Conservation (phyloP, 768 basidiomycete genomes). For the Porpolomopsis calyptriformis region DNA sequence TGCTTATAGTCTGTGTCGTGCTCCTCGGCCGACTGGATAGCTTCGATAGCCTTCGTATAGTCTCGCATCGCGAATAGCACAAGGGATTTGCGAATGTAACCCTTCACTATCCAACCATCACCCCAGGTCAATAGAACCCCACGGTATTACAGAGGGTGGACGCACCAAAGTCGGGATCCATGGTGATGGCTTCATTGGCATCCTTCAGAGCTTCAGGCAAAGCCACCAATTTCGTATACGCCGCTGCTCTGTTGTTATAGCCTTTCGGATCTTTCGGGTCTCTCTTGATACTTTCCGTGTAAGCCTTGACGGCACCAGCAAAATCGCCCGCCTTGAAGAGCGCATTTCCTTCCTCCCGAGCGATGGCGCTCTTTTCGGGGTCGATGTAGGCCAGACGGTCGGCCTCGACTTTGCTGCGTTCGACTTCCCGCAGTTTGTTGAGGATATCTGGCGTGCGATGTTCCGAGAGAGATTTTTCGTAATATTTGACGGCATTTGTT, state of each 20-base stretch:
- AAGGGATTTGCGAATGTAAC: constrained; percentile 85
- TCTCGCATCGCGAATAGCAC: constrained; percentile 88
- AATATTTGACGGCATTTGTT: constrained; percentile 75
- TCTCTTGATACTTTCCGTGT: constrained; percentile 95
- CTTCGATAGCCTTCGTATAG: constrained; percentile 77
- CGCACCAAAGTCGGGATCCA: constrained; percentile 77
- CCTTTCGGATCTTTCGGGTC: constrained; percentile 82
- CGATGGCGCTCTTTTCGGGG: constrained; percentile 67
- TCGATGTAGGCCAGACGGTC: constrained; percentile 82
- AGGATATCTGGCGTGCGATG: constrained; percentile 92
- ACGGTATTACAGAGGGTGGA: constrained; percentile 3
- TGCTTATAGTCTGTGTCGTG: constrained; percentile 78
- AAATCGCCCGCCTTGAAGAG: constrained; percentile 92
- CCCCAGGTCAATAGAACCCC: constrained; percentile 1
- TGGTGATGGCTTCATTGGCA: constrained; percentile 83
- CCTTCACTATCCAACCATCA: constrained; percentile 54
- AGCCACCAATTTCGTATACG: constrained; percentile 90
- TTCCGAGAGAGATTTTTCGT: constrained; percentile 87
- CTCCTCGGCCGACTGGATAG: constrained; percentile 64
- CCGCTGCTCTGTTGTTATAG: constrained; percentile 98
- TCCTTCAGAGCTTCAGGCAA: constrained; percentile 96
- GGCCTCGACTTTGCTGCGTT: constrained; percentile 66
- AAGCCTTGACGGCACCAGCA: constrained; percentile 81
- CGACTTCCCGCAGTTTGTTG: constrained; percentile 77
- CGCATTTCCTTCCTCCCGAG: constrained; percentile 86